Conservation (phyloP, 306 rosid species). For the barrel medic (Medicago truncatula) region DNA sequence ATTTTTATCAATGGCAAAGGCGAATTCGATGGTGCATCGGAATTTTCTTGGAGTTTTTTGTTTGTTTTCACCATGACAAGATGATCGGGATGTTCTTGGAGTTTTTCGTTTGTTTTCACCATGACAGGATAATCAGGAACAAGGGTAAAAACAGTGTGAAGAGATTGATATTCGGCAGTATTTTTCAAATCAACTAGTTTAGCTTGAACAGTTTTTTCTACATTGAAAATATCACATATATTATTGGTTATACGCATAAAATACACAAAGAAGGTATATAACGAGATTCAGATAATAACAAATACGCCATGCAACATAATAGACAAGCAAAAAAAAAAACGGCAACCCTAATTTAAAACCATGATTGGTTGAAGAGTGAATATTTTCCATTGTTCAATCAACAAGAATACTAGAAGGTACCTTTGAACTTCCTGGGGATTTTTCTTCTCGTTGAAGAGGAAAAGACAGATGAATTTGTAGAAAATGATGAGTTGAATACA, state of each 20-base stretch:
- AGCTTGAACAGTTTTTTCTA: background rate
- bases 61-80: background rate
- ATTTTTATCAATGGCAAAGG: slow-evolving; percentile 23
- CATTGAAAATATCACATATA: background rate
- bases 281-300: too few species aligned
- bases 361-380: too few species aligned
- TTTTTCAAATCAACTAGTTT: background rate
- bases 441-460: background rate
- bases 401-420: background rate
- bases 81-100: background rate
- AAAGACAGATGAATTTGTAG: background rate
- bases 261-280: background rate
- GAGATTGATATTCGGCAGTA: background rate
- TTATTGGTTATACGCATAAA: background rate
- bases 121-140: background rate
- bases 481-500: background rate
- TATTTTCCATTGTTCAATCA: too few species aligned
- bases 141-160: background rate
- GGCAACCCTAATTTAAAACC: too few species aligned
- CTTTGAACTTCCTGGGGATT: background rate
- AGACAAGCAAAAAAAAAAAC: too few species aligned
- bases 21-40: background rate
- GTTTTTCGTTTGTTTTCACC: background rate
- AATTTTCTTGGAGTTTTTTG: background rate
- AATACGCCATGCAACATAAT: too few species aligned